Evolutionary conservation across 371 early-diverging fungal genomes (phyloP), one percentile per base, ranked within the genome.

Genomic region (Coemansia sp.): DNA sequence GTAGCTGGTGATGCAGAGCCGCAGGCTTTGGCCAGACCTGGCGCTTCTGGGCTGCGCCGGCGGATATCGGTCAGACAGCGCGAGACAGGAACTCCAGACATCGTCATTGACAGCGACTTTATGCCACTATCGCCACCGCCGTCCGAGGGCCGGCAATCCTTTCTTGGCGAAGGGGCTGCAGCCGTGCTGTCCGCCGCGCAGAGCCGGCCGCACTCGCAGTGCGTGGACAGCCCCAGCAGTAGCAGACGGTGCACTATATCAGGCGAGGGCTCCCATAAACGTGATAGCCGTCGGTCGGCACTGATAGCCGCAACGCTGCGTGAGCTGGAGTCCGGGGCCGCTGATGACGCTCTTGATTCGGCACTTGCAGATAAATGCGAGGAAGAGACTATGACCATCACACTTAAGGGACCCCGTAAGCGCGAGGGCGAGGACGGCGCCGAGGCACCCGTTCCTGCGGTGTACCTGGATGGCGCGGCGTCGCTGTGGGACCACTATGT

Each of bases 401-500:
- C 70, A 26, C 63, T 74, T 12, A 74, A 74, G 49, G 61, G 56
- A 10, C 70, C 74, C 31, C 52, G 51, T n/a, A 69, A 59, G 33
- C 55, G 36, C 34, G 61, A 50, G 1, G n/a, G 43, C 52, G 59
- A 8, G 20, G 69, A 64, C 35, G 5, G 36, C 52, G 43, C 16
- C 30, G 61, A 66, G 26, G 67, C 36, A 38, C 56, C 66, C 2
- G 55, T 74, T 1, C 74, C 74, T 0, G 74, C 74, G 10, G 55
- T 74, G 10, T 74, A 74, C 49, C 57, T 74, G 41, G 71, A 74
- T 33, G 57, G 74, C 52, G 31, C 74, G 1, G 71, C 74, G 40
- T 76, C 79, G 20, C 65, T 78, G 53, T 77, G 77, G 79, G 79
- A 78, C 53, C 75, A 78, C 55, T 65, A 67, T 34, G 63, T 74